Evolutionary conservation across 768 basidiomycete species (phyloP).

Genomic region (Mycena leptocephala): DNA sequence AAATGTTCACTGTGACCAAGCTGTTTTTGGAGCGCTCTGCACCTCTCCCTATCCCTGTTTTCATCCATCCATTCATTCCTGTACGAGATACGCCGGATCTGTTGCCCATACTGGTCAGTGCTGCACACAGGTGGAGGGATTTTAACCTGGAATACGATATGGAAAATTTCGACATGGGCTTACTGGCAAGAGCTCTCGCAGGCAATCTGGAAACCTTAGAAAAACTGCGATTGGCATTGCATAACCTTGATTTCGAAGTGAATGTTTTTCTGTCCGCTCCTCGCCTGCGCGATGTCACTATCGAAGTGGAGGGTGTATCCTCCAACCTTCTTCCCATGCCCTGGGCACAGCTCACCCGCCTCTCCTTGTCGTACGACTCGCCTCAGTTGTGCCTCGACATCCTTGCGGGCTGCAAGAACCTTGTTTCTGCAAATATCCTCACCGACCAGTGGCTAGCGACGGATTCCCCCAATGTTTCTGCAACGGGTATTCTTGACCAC

Average conservation of each 20-base stretch:
- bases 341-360: slow-evolving; percentile 17
- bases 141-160: too few species aligned
- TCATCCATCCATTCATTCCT: neutral
- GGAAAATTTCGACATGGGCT: neutral
- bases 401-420: neutral
- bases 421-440: neutral
- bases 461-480: neutral
- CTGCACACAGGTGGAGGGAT: neutral
- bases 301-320: neutral
- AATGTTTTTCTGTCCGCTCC: neutral
- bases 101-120: neutral
- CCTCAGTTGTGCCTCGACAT: slow-evolving; percentile 23
- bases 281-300: slow-evolving; percentile 1
- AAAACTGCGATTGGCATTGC: neutral
- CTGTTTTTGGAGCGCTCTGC: slow-evolving; percentile 23
- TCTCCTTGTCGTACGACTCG: neutral
- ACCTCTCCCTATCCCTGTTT: neutral
- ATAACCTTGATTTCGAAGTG: neutral
- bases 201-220: neutral
- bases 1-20: neutral
- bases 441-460: slow-evolving; percentile 10
- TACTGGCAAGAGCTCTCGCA: neutral
- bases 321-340: slow-evolving; percentile 1
- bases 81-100: neutral
- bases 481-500: neutral